phyloP scores from a whole-genome alignment of 169 alveolate species.

The Fabrea salina region DNA sequence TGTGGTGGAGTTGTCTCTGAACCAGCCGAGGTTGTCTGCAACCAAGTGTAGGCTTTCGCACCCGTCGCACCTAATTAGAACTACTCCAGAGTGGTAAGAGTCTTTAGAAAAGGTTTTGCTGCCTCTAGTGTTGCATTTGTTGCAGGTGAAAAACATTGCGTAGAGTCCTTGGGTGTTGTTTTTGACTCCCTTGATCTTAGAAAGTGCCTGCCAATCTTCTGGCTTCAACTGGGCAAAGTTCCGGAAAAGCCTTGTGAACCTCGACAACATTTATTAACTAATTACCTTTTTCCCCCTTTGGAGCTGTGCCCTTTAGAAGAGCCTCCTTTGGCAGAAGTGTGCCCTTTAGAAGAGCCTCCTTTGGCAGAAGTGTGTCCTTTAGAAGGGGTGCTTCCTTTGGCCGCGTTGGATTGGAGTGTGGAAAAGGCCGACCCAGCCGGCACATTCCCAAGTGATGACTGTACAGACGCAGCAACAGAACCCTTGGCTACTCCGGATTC shows the following conservation, averaged over 20 bases:
- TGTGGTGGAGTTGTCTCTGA: constrained; percentile 52
- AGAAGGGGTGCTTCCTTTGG: no score
- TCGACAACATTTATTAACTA: neutral
- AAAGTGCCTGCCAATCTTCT: neutral
- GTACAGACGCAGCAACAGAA: no score
- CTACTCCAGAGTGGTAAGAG: constrained; percentile 79
- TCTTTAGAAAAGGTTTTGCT: constrained; percentile 71
- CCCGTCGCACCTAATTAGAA: constrained; percentile 73
- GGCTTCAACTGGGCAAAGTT: neutral
- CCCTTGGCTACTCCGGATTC: no score
- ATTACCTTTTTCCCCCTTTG: no score
- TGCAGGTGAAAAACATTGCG: constrained; percentile 76
- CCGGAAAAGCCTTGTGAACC: neutral
- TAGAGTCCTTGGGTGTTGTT: constrained; percentile 44
- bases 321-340: no score
- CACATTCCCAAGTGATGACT: no score
- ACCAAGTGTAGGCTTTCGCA: constrained; percentile 77
- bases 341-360: no score
- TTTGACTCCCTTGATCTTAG: constrained; percentile 14
- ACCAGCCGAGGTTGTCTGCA: constrained; percentile 86
- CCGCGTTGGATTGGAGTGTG: no score
- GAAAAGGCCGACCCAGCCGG: no score
- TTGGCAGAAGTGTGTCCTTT: no score
- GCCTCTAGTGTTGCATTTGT: constrained; percentile 63
- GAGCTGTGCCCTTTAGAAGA: no score